Evolutionary conservation across 345 rosid species (phyloP).

Genomic region (Populus euphratica): DNA sequence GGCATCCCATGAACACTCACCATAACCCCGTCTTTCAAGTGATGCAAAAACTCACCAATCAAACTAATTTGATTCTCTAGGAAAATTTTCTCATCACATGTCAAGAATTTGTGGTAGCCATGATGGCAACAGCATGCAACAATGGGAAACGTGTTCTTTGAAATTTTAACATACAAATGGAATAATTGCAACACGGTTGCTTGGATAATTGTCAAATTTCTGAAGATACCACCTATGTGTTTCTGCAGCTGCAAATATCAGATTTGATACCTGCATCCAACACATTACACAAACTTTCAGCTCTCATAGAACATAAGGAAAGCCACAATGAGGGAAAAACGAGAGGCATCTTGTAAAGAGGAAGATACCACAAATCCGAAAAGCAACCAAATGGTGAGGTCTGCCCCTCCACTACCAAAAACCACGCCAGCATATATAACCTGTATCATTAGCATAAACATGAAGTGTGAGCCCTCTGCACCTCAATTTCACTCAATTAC

Average conservation of each 20-base stretch:
- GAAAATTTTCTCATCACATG: not conserved
- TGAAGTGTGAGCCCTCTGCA: not conserved
- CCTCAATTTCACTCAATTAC: not conserved
- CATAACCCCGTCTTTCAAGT: not conserved
- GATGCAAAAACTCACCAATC: no score
- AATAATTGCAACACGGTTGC: slow-evolving; percentile 43
- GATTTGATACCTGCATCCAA: slow-evolving; percentile 59
- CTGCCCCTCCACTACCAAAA: slow-evolving; percentile 71
- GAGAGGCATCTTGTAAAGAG: not conserved
- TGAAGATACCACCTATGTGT: slow-evolving; percentile 66
- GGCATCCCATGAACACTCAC: not conserved
- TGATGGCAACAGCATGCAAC: not conserved
- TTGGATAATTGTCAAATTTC: slow-evolving; percentile 65
- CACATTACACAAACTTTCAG: not conserved
- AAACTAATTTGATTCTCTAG: not conserved
- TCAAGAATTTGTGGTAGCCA: not conserved
- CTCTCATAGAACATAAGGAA: not conserved
- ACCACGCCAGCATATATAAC: slow-evolving; percentile 61
- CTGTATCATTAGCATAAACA: slow-evolving; percentile 29
- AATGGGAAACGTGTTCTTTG: not conserved
- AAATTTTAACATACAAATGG: slow-evolving; percentile 41
- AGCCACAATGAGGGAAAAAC: not conserved
- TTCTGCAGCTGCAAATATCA: slow-evolving; percentile 58
- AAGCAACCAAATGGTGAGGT: slow-evolving; percentile 62
- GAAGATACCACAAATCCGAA: slow-evolving; percentile 54